Evolutionary conservation across 805 yeast species (phyloP), one percentile per base, ranked within the genome.

Genomic region (Yarrowia sp.): DNA sequence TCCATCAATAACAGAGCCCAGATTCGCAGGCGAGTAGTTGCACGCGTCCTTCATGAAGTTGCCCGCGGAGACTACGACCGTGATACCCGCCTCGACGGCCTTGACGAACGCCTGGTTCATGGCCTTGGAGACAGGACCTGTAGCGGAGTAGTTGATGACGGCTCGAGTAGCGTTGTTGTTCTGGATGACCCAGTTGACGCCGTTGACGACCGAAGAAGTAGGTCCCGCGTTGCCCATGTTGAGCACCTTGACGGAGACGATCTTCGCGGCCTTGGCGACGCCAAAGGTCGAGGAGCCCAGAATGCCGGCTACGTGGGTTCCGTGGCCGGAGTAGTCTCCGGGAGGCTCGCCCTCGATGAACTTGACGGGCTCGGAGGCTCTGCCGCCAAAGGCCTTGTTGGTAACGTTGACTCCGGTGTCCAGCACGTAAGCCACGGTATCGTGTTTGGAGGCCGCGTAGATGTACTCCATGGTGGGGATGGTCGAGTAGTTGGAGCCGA

Each of bases 61-160:
- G 77, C 97, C 98, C 24, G 97, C 97, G 55, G 98, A 97, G 66
- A 90, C 97, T 38, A 96, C 94, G 73, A 93, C 87, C 72, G 90
- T 94, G 63, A 93, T 76, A 69, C 97, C 97, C 32, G 92, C 88
- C 66, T 83, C 80, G 51, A 89, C 90, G 36, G 96, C 97, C 42
- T 96, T 96, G 68, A 88, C 84, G 53, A 89, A 96, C 62, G 97
- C 97, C 74, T 85, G 69, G 71, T 90, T 96, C 68, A 91, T 81
- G 9, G 96, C 85, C 56, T 90, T 88, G 2, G 97, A 88, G 71
- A 85, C 87, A 70, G 96, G 96, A 73, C 97, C 97, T 70, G 97
- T 97, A 64, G 92, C 80, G 13, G 97, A 91, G 93, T 91, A 89
- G 78, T 93, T 94, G 41, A 76, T 73, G 16, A 76, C 71, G 29